Base-by-base conservation (phyloP, 1,284 basidiomycete genomes). In the Pseudozyma pruni region DNA sequence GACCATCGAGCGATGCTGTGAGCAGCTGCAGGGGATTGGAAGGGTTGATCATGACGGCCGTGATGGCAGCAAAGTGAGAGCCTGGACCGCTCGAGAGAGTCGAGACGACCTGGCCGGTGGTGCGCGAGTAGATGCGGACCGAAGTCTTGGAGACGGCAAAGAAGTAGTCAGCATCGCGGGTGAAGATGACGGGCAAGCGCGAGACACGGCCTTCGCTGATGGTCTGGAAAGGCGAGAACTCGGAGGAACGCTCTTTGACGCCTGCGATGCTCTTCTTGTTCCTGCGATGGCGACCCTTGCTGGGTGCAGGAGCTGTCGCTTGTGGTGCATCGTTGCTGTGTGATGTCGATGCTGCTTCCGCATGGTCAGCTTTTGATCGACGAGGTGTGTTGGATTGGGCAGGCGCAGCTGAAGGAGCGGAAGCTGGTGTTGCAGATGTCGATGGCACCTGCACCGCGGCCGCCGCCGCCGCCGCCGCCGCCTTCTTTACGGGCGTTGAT, bases 21-120 rank as follows among this genome's bases (percentile, higher is more conserved):
- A 97, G 88, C 56, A 98, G 85, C 82, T 98, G 95, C 62, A 94
- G 91, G 16, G 89, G 86, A 83, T 97, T 97, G 68, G 89, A 87
- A 4, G 95, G 93, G 80, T 90, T 91, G 56, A 98, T 84, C 46
- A 90, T 84, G 44, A 91, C 87, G 31, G 89, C 88, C 7, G 93
- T 93, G 53, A 81, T 79, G 27, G 60, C 50, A 8, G 64, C 75
- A 22, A 73, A 64, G 49, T 80, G 78, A 13, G 63, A 67, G 20
- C 49, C 58, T 6, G 53, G 44, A 32, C 58, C 62, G 25, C 58
- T 62, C 1, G 79, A 81, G n/a, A 80, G 74, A 8, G 70, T 78
- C 42, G 78, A 75, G 2, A 79, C 79, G 7, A 81, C 67, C 48
- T 73, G 70, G 20, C 77, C 79, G 2, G 78, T 78, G 11, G 61